Base-by-base conservation (phyloP, 2,329 filamentous ascomycete genomes). In the Cladobotryum mycophilum region DNA sequence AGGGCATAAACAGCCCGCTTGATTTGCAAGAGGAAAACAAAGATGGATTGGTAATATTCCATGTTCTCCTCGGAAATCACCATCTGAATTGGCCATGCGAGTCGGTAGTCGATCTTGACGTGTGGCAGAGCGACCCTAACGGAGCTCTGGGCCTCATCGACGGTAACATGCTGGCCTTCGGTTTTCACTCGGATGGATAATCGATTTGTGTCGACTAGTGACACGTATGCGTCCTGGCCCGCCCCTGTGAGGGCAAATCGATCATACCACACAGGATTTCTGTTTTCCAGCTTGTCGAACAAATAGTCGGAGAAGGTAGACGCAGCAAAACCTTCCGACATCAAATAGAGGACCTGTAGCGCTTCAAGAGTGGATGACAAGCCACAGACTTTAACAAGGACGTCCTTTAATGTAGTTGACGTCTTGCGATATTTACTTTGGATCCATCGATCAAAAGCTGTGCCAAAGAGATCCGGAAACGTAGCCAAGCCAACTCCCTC, bases 221-320 rank as follows among this genome's bases (percentile, higher is more conserved):
- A 58, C 1, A 80, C 75, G 63, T 89, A 90, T 0, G 86, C 82
- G 50, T 84, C 84, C 52, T 89, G 86, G 1, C 86, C 84, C 2
- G 89, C 70, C 57, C 91, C 88, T 0, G 87, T 93, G 25, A 96
- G 72, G 1, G 86, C 76, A 61, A 92, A 95, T 17, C 84, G 81
- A 64, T 96, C 89, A 54, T 85, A 84, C 91, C 90, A 96, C 35
- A 70, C 71, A 5, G 62, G 67, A 62, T 71, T 75, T 14, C 76
- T 60, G 2, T 70, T 73, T 57, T 93, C 87, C 41, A 96, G 78
- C 45, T 86, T 83, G 49, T 84, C 80, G 61, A 96, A 96, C 1
- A 96, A 66, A 12, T 79, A 78, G 22, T 76, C 75, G 12, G 85
- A 80, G 58, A 96, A 85, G 0, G 71, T 67, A 43, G 85, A 79